Base-by-base conservation (phyloP, 495 filamentous ascomycete species). In the Penicillium herquei region DNA sequence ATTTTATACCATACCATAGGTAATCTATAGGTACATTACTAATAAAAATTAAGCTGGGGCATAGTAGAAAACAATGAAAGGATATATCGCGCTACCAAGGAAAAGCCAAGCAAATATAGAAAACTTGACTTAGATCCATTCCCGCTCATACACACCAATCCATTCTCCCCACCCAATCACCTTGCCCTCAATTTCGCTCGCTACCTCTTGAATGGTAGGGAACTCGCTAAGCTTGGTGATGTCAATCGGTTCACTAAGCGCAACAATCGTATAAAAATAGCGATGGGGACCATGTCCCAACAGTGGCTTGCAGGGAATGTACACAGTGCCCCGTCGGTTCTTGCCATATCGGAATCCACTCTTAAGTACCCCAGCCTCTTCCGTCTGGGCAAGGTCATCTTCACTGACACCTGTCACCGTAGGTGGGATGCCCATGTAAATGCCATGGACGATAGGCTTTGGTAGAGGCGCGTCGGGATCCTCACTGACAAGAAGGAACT, bases 91-190 rank as follows among this genome's bases (percentile, higher is more conserved):
- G 18, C 14, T 14, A 47, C 9, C 17, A n/a, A 43, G 40, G 14
- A 16, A 43, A 12, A 43, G 2, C 9, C n/a, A 16, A 26, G 50
- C 10, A 52, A 9, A 6, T 49, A 39, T 12, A 40, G 2, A 14
- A 31, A 32, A 31, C 3, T 26, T 17, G 9, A 18, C 51, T 55
- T n/a, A 58, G 33, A 55, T 26, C 61, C 55, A 69, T 26, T 58
- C 69, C 39, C 76, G 66, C 66, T 82, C 78, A 47, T 68, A 75
- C 11, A 71, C 54, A 13, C 77, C 81, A 56, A 78, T 64, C 78
- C 79, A 84, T 59, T 71, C 71, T 2, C 78, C 80, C 79, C 81
- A 82, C 14, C 66, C 77, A 17, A 73, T 50, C 21, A 82, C 68
- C 57, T 81, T 81, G 3, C 74, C 78, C 16, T 75, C 58, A 16